These are phyloP conservation scores for Helminthosporium solani DNA, from an alignment of 2,329 filamentous ascomycete species.

Conservation along the genomic window DNA sequence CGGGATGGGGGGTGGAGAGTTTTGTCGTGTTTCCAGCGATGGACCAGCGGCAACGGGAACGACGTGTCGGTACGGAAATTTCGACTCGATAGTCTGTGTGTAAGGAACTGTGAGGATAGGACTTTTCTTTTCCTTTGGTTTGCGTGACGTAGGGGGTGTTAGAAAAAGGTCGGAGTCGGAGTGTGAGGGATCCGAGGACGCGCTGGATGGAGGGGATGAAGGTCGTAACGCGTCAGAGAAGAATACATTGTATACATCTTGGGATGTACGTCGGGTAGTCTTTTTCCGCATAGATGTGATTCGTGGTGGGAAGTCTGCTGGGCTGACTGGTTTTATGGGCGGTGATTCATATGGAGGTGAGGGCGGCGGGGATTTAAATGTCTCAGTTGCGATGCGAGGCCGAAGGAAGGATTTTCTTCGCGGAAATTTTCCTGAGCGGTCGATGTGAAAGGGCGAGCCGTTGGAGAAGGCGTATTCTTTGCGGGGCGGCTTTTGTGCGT, in stretches of 20 bases:
- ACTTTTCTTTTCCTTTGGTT: neutral
- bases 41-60: neutral
- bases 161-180: conserved; percentile 18
- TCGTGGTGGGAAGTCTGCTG: neutral
- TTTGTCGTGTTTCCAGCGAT: neutral
- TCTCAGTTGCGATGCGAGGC: conserved; percentile 22
- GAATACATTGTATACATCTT: conserved; percentile 6
- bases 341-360: neutral
- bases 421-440: conserved; percentile 3
- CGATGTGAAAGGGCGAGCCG: conserved; percentile 7
- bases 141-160: conserved; percentile 13
- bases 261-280: conserved; percentile 1
- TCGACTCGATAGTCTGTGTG: neutral
- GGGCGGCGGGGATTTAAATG: conserved; percentile 13
- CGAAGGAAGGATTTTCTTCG: conserved; percentile 10
- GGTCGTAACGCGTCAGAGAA: conserved; percentile 5
- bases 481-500: neutral
- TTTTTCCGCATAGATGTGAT: neutral
- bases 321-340: neutral
- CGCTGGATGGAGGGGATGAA: conserved; percentile 1
- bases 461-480: conserved; percentile 7
- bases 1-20: neutral
- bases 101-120: neutral
- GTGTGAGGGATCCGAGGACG: conserved; percentile 3
- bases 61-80: neutral